Evolutionary conservation across 148 eudicot genomes (phyloP).

Genomic region (Rhododendron griersonianum): DNA sequence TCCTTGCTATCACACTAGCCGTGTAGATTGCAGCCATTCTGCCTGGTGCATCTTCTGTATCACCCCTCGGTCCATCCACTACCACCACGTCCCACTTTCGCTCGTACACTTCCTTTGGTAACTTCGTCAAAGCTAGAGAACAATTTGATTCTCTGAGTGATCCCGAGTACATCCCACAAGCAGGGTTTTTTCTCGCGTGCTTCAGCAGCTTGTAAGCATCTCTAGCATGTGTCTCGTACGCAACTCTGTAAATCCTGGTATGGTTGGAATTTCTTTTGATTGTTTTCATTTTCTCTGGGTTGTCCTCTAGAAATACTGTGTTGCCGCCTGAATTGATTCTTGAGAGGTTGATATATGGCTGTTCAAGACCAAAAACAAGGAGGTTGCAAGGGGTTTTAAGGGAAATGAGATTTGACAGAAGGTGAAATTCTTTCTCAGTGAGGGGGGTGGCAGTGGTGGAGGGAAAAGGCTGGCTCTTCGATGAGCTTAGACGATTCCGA

Average conservation of each 20-base stretch:
- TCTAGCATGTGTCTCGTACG: constrained; percentile 49
- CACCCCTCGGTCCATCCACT: constrained; percentile 83
- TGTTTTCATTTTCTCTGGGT: constrained; percentile 24
- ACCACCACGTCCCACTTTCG: constrained; percentile 72
- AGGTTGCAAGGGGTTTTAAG: constrained; percentile 69
- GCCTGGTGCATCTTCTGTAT: constrained; percentile 63
- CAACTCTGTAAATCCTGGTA: constrained; percentile 44
- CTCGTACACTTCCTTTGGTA: constrained; percentile 60
- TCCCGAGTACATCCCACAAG: constrained; percentile 32
- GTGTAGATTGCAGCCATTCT: constrained; percentile 84
- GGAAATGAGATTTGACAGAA: constrained; percentile 48
- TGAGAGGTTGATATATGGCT: constrained; percentile 44
- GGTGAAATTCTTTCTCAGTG: constrained; percentile 52
- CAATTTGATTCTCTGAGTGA: constrained; percentile 40
- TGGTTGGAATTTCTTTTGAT: constrained; percentile 21
- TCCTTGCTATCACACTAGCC: constrained; percentile 67
- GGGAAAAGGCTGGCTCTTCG: not conserved
- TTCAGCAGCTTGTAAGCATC: constrained; percentile 72
- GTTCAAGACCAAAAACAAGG: constrained; percentile 73
- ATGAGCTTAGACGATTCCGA: not conserved
- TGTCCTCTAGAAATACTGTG: constrained; percentile 61
- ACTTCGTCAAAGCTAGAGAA: constrained; percentile 42
- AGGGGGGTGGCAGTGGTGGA: constrained; percentile 7
- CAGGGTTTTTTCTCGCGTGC: constrained; percentile 45
- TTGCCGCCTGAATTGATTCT: constrained; percentile 50